Base-by-base conservation (phyloP, 2,329 filamentous ascomycete species). In the Aureobasidium sp. region DNA sequence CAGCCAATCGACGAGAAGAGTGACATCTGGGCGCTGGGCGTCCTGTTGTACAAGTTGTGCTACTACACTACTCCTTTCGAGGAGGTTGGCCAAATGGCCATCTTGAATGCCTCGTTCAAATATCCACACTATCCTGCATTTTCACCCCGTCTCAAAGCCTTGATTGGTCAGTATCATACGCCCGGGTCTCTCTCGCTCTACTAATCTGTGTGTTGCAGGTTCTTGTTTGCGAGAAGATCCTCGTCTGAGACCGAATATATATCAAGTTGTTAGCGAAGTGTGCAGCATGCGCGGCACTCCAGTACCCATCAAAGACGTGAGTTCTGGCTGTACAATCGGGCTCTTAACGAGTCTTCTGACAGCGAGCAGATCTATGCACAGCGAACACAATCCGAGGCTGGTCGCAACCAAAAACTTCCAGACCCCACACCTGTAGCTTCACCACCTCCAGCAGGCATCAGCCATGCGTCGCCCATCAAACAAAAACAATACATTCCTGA, bases 51-150 rank as follows among this genome's bases (percentile, higher is more conserved):
- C 80, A 99, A 99, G 79, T 81, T 99, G 64, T 99, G 94, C 79
- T 99, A 97, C 76, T 99, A 99, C 76, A 99, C 94, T 1, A 99
- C 94, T 6, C 94, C 94, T 0, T 99, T 99, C 69, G 94, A 99
- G 76, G 93, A 97, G 66, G 91, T 96, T 71, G 94, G 94, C 30
- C 93, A 97, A 77, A 89, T 97, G 79, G 94, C 94, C 13, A 99
- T 99, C 66, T 78, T 99, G 64, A 97, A 97, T 72, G 94, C 94
- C 55, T 95, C 86, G 74, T 97, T 90, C 81, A 92, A 90, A 70
- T 99, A 90, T 69, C 94, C 93, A 6, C 84, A 82, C 63, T 91
- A 97, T 70, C 94, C 94, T 32, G 79, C 84, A 21, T 99, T 99
- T 72, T 97, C 94, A 0, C 90, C 96, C 67, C 85, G 88, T 61